phyloP scores from a whole-genome alignment of 2,329 filamentous ascomycete genomes.

The Aureobasidium leucospermi region DNA sequence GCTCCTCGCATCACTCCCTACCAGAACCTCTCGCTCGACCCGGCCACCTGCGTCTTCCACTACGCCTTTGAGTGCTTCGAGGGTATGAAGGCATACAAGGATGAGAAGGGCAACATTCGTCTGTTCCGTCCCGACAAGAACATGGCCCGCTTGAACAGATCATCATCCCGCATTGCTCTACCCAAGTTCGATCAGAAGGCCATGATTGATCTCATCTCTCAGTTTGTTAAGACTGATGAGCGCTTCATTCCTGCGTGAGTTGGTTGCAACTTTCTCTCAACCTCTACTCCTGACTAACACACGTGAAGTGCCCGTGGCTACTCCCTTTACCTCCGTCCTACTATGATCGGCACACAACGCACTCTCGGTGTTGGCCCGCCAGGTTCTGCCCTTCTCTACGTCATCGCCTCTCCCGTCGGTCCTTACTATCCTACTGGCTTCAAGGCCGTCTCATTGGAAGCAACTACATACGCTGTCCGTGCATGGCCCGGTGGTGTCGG shows the following conservation, averaged over 20 bases:
- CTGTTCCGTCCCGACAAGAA: slow-evolving; percentile 94
- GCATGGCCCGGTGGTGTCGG: slow-evolving; percentile 97
- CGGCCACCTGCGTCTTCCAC: slow-evolving; percentile 94
- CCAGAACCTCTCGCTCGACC: slow-evolving; percentile 94
- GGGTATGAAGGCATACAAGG: slow-evolving; percentile 99
- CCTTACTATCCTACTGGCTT: slow-evolving; percentile 98
- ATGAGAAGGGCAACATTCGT: slow-evolving; percentile 67
- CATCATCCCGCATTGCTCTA: slow-evolving; percentile 81
- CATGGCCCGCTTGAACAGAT: slow-evolving; percentile 91
- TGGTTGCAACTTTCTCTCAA: not conserved
- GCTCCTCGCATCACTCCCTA: slow-evolving; percentile 81
- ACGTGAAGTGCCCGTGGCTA: slow-evolving; percentile 51
- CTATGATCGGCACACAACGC: slow-evolving; percentile 93
- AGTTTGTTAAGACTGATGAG: slow-evolving; percentile 72
- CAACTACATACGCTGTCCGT: slow-evolving; percentile 91
- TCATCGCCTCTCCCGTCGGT: slow-evolving; percentile 93
- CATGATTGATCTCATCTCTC: slow-evolving; percentile 73
- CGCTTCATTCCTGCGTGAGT: slow-evolving; percentile 77
- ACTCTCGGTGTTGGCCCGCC: slow-evolving; percentile 91
- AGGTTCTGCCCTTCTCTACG: slow-evolving; percentile 81
- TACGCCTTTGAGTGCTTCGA: slow-evolving; percentile 98
- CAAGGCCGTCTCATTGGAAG: slow-evolving; percentile 92
- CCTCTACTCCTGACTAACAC: not conserved
- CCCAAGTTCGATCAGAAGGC: slow-evolving; percentile 71
- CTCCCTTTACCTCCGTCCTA: slow-evolving; percentile 90